These are phyloP conservation scores for Ceratonia siliqua DNA, from an alignment of 306 rosid species.

Conservation along the genomic window DNA sequence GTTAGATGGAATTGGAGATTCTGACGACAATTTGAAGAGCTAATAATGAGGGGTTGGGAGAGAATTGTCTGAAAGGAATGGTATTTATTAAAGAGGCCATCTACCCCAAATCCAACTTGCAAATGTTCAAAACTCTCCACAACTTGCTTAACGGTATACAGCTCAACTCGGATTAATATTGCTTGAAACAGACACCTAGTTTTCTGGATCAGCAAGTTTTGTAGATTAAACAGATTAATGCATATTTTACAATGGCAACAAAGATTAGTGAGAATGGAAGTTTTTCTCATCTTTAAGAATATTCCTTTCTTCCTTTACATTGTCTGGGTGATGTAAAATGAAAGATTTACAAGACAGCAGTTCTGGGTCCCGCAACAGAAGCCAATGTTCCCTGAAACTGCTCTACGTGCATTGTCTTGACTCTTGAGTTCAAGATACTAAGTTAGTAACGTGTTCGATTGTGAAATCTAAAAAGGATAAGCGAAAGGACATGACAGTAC, in stretches of 20 bases:
- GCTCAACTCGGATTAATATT: too few relatives aligned
- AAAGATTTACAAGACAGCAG: not conserved
- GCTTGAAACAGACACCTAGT: not conserved
- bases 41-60: constrained; percentile 1
- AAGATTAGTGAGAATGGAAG: constrained; percentile 22
- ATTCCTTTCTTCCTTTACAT: constrained; percentile 38
- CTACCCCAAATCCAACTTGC: not conserved
- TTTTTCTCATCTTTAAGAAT: constrained; percentile 33
- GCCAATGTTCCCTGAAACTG: constrained; percentile 2
- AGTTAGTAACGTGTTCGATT: too few relatives aligned
- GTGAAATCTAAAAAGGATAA: too few relatives aligned
- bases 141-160: too few relatives aligned
- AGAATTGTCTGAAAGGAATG: not conserved
- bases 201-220: not conserved
- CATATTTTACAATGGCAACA: not conserved
- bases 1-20: constrained; percentile 33
- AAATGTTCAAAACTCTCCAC: constrained; percentile 8
- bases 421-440: too few relatives aligned
- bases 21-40: not conserved
- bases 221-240: not conserved
- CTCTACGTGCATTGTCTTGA: too few relatives aligned
- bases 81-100: not conserved
- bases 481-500: too few relatives aligned
- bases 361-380: constrained; percentile 11
- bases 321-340: not conserved